Evolutionary conservation across 805 yeast genomes (phyloP), one percentile per base, ranked within the genome.

Genomic region (Kockiozyma suomiensis): DNA sequence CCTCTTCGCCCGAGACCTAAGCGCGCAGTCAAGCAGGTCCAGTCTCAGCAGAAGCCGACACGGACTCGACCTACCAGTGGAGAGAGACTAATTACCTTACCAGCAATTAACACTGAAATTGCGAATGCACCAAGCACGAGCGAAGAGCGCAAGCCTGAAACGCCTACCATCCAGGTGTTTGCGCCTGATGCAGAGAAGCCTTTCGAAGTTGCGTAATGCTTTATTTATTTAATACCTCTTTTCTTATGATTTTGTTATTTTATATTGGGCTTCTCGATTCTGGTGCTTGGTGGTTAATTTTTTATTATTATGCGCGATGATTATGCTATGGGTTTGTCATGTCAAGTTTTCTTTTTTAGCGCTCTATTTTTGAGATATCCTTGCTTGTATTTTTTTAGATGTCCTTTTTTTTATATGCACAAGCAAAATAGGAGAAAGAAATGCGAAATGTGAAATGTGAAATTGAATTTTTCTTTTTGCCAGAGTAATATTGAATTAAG

Each of bases 91-190:
- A 54, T 58, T 45, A 59, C 56, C 10, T 35, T 46, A 49, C 58
- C 46, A 1, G 53, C 51, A 4, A 30, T 50, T 17, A 60, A 55
- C 45, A 46, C 56, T 12, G 12, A 23, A 23, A 21, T 21, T 23
- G 50, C 57, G 28, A 46, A 40, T 21, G 45, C 54, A n/a, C 13
- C 50, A 13, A 4, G 32, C n/a, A 26, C 19, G 30, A 32, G 32
- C 3, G 21, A 10, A 7, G 42, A 37, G 13, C 25, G 40, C 5
- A 21, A n/a, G 33, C 66, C 66, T 13, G 41, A 21, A 28, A 62
- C 66, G 4, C 66, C 66, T 6, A 61, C 64, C 12, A 60, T 62
- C 48, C 65, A 62, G 38, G 66, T 62, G 7, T 62, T 62, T 50
- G 61, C 66, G 10, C 66, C 66, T 10, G 66, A 62, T 17, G 45